Conservation (phyloP, 352 stramenopile genomes). For the Pythium oligandrum region DNA sequence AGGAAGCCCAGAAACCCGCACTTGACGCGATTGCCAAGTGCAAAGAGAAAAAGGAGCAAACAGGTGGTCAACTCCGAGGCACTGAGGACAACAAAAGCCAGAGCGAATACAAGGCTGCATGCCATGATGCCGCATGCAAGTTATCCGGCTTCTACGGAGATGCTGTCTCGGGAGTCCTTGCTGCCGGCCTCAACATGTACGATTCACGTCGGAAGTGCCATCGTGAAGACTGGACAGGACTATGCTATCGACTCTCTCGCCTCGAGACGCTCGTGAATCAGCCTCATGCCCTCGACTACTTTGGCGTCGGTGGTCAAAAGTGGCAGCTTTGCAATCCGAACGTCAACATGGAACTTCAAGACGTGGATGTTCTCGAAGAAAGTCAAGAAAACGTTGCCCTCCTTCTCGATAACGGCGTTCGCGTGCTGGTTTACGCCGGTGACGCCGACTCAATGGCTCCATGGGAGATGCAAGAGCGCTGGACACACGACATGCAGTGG, state of each 20-base stretch:
- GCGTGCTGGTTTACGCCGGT: constrained; percentile 66
- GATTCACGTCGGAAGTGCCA: constrained; percentile 58
- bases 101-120: not conserved
- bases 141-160: constrained; percentile 16
- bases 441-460: constrained; percentile 68
- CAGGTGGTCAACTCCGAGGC: no score
- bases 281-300: constrained; percentile 30
- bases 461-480: constrained; percentile 63
- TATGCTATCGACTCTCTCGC: constrained; percentile 66
- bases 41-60: not conserved
- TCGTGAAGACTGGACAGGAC: constrained; percentile 29
- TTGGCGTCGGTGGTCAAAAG: constrained; percentile 22
- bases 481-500: constrained; percentile 54
- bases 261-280: constrained; percentile 62
- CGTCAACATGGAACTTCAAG: constrained; percentile 12
- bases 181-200: constrained; percentile 53
- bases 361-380: constrained; percentile 48
- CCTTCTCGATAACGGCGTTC: constrained; percentile 47
- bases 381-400: constrained; percentile 46
- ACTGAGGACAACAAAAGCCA: not conserved
- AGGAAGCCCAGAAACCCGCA: not conserved
- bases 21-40: not conserved
- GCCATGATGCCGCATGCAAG: constrained; percentile 12
- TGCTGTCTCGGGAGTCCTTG: constrained; percentile 10
- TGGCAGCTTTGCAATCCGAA: constrained; percentile 51